A percentile compares a stretch with the other conserved stretches of the same genome.
phyloP scores from a whole-genome alignment of 352 stramenopile species.

The Globisporangium recalcitrans region DNA sequence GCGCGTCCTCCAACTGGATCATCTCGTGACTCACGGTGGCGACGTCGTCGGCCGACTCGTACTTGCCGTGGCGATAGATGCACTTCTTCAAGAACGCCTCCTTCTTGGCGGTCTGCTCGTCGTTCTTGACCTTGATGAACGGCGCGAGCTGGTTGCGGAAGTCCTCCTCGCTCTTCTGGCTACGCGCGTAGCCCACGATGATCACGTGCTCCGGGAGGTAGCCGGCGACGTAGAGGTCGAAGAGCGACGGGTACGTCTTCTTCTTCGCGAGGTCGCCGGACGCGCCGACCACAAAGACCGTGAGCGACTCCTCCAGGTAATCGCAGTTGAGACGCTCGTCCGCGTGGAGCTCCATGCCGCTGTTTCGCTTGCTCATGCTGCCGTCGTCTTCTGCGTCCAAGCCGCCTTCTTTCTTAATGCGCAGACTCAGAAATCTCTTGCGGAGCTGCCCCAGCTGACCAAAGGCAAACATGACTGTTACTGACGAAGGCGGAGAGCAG shows the following conservation, averaged over 20 bases:
- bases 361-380: constrained; percentile 7
- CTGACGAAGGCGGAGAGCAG: constrained; percentile 2
- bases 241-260: constrained; percentile 91
- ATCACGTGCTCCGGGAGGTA: constrained; percentile 81
- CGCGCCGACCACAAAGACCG: constrained; percentile 83
- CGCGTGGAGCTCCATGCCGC: constrained; percentile 21
- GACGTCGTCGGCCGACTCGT: constrained; percentile 83
- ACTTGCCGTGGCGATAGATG: constrained; percentile 73
- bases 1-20: constrained; percentile 49
- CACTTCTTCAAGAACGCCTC: constrained; percentile 70
- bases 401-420: constrained; percentile 35
- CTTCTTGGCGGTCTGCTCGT: constrained; percentile 42
- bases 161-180: constrained; percentile 70
- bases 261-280: constrained; percentile 89
- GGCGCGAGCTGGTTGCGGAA: constrained; percentile 77
- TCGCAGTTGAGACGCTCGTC: constrained; percentile 61
- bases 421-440: constrained; percentile 31
- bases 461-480: constrained; percentile 25
- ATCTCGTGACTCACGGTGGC: constrained; percentile 69
- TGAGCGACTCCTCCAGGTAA: constrained; percentile 65
- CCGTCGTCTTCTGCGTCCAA: constrained; percentile 17
- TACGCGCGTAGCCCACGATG: constrained; percentile 85
- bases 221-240: constrained; percentile 72
- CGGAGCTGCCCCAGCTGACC: constrained; percentile 27
- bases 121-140: constrained; percentile 60